A percentile compares a stretch with the other conserved stretches of the same genome.
These are phyloP conservation scores for Dioscorea cayenensis DNA, from an alignment of 116 monocot genomes.

Conservation along the genomic window DNA sequence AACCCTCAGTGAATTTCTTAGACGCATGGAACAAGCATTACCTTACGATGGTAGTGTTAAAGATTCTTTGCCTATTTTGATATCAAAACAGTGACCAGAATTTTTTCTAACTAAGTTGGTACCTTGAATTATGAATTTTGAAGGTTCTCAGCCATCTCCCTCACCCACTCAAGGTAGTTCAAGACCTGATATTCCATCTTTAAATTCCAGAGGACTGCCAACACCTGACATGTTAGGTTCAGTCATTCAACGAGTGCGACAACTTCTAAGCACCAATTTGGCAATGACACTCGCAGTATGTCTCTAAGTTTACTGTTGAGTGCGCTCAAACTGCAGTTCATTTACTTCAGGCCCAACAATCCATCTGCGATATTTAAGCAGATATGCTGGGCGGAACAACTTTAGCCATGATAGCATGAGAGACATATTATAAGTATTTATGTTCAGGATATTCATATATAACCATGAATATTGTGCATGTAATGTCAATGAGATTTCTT, in stretches of 20 bases:
- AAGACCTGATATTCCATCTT: slow-evolving; percentile 18
- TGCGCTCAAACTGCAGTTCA: too few relatives aligned
- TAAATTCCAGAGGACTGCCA: slow-evolving; percentile 33
- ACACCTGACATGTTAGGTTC: slow-evolving; percentile 52
- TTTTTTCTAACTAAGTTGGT: not conserved
- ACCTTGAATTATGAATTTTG: slow-evolving; percentile 4
- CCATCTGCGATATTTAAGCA: too few relatives aligned
- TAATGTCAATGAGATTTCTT: too few relatives aligned
- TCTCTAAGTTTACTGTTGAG: not conserved
- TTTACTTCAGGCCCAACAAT: too few relatives aligned
- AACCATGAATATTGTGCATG: too few relatives aligned
- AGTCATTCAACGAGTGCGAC: slow-evolving; percentile 54
- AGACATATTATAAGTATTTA: too few relatives aligned
- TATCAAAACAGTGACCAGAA: not conserved
- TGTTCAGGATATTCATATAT: too few relatives aligned
- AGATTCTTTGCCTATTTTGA: slow-evolving; percentile 1
- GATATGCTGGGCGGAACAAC: too few relatives aligned
- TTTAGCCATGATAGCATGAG: too few relatives aligned
- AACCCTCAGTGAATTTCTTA: slow-evolving; percentile 72
- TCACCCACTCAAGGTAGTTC: slow-evolving; percentile 18
- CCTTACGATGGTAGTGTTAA: slow-evolving; percentile 27
- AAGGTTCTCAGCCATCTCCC: slow-evolving; percentile 38
- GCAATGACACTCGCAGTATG: slow-evolving; percentile 59
- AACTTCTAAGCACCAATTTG: slow-evolving; percentile 59
- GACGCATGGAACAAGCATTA: slow-evolving; percentile 56